Evolutionary conservation across 768 basidiomycete genomes (phyloP).

Genomic region (Cubamyces lactineus): DNA sequence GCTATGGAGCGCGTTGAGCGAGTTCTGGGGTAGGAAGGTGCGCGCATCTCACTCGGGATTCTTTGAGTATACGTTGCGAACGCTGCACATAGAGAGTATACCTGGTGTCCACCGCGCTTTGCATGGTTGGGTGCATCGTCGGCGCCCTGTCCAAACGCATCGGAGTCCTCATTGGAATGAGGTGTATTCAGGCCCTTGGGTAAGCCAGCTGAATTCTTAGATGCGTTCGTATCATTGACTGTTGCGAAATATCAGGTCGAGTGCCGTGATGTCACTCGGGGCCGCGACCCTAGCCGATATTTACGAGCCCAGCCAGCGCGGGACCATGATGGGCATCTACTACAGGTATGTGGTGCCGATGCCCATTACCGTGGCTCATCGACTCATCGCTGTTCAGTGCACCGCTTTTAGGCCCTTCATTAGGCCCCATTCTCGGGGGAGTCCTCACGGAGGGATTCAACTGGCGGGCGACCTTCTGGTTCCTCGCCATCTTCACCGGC

Average conservation of each 20-base stretch:
- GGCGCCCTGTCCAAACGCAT: slow-evolving; percentile 60
- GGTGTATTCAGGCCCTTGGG: slow-evolving; percentile 71
- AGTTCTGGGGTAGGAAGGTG: slow-evolving; percentile 77
- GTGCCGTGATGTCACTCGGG: slow-evolving; percentile 71
- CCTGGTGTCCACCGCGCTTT: slow-evolving; percentile 52
- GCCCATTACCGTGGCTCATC: neutral
- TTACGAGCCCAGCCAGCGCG: slow-evolving; percentile 73
- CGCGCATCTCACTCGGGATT: slow-evolving; percentile 18
- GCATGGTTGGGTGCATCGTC: slow-evolving; percentile 56
- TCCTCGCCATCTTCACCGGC: slow-evolving; percentile 67
- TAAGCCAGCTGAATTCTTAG: slow-evolving; percentile 31
- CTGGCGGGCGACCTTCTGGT: slow-evolving; percentile 88
- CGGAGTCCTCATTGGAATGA: slow-evolving; percentile 64
- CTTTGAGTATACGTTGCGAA: neutral
- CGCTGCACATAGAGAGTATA: slow-evolving; percentile 50
- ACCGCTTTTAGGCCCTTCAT: slow-evolving; percentile 70
- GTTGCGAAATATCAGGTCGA: slow-evolving; percentile 45
- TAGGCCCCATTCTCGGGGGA: slow-evolving; percentile 77
- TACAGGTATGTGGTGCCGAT: slow-evolving; percentile 40
- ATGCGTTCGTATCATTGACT: neutral
- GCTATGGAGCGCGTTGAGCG: slow-evolving; percentile 70
- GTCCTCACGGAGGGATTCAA: slow-evolving; percentile 63
- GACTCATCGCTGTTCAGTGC: slow-evolving; percentile 43
- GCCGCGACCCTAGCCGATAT: slow-evolving; percentile 81
- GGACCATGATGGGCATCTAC: slow-evolving; percentile 79